These are phyloP conservation scores for Pterocarpus santalinus DNA, from an alignment of 306 rosid genomes.

Conservation along the genomic window DNA sequence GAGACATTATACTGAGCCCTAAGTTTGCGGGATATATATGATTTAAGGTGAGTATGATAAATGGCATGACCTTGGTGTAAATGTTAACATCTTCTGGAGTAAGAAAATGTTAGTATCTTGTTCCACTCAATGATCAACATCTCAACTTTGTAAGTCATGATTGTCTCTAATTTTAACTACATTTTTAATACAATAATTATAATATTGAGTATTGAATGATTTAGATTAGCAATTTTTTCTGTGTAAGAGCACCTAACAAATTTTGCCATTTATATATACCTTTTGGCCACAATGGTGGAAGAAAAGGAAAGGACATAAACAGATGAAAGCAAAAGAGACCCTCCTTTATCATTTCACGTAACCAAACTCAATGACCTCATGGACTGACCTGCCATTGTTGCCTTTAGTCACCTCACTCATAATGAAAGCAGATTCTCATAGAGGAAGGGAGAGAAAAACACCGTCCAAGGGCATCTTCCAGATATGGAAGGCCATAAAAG, in stretches of 20 bases:
- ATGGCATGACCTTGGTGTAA: background rate
- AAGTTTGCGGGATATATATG: background rate
- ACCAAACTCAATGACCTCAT: slow-evolving; percentile 42
- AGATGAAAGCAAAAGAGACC: slow-evolving; percentile 53
- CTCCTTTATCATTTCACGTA: slow-evolving; percentile 47
- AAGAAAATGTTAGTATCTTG: no score
- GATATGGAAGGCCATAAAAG: slow-evolving; percentile 63
- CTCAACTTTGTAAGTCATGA: no score
- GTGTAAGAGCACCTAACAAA: background rate
- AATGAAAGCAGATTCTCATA: slow-evolving; percentile 72
- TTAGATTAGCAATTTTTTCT: no score
- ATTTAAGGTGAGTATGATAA: background rate
- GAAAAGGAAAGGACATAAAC: slow-evolving; percentile 53
- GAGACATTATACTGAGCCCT: background rate
- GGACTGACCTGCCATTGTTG: slow-evolving; percentile 53
- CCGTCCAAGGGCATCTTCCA: slow-evolving; percentile 56
- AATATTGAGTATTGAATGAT: background rate
- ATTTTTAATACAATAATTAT: no score
- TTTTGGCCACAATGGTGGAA: slow-evolving; percentile 50
- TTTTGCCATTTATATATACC: slow-evolving; percentile 27
- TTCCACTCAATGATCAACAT: no score
- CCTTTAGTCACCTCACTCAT: slow-evolving; percentile 60
- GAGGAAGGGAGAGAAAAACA: slow-evolving; percentile 7
- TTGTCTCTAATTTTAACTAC: no score
- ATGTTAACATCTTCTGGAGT: slow-evolving; percentile 21